A percentile compares a stretch with the other conserved stretches of the same genome.
These are phyloP conservation scores for Purpureocillium lavendulum DNA, from an alignment of 2,329 filamentous ascomycete genomes.

Conservation along the genomic window DNA sequence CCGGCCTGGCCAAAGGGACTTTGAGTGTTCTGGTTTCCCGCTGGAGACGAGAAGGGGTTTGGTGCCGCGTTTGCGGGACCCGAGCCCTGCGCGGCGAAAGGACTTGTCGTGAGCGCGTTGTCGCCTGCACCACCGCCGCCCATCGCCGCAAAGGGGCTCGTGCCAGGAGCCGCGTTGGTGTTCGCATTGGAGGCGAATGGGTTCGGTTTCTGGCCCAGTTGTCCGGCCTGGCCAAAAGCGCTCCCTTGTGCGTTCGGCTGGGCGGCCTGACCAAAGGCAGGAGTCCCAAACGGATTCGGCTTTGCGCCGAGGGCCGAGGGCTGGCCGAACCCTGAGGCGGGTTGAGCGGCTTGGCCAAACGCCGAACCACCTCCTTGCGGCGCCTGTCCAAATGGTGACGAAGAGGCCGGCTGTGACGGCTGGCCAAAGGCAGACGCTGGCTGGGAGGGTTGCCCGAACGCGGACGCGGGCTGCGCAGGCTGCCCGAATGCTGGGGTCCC, in stretches of 20 bases:
- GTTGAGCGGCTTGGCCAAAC: conserved; percentile 29
- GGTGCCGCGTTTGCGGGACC: conserved; percentile 5
- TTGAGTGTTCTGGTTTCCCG: conserved; percentile 4
- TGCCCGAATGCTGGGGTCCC: conserved; percentile 25
- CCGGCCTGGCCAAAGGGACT: conserved; percentile 15
- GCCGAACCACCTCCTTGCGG: conserved; percentile 6
- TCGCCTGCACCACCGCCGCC: conserved; percentile 6
- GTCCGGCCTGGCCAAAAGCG: conserved; percentile 25
- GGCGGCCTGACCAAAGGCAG: conserved; percentile 25
- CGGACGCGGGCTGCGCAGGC: conserved; percentile 21
- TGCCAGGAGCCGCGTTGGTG: conserved; percentile 8
- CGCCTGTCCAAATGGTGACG: conserved; percentile 30
- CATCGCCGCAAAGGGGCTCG: conserved; percentile 16
- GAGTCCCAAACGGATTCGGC: conserved; percentile 24
- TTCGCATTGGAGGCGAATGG: conserved; percentile 20
- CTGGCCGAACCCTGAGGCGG: conserved; percentile 29
- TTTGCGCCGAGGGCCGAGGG: conserved; percentile 24
- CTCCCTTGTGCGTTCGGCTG: conserved; percentile 17
- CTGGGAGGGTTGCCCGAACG: conserved; percentile 35
- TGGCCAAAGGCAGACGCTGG: conserved; percentile 24
- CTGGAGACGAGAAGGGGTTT: conserved; percentile 6
- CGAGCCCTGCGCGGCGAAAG: conserved; percentile 16
- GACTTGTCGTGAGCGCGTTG: conserved; percentile 14
- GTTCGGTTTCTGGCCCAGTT: conserved; percentile 28
- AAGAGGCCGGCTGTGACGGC: conserved; percentile 16